These are phyloP conservation scores for Tulasnella sp. DNA, from an alignment of 768 basidiomycete species.

Conservation along the genomic window DNA sequence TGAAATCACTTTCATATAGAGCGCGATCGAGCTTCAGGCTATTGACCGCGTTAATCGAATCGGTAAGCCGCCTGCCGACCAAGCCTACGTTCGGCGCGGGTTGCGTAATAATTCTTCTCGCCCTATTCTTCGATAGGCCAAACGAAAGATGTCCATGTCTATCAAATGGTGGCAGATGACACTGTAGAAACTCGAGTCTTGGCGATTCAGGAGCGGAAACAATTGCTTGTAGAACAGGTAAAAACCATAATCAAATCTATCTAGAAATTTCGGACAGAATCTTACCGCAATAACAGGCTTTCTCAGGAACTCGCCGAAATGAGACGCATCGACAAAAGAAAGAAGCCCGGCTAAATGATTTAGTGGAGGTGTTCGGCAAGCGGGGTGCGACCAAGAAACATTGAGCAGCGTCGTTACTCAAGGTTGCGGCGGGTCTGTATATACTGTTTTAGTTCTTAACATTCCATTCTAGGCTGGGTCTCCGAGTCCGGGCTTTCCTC, in stretches of 20 bases:
- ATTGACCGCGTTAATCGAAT: constrained; percentile 53
- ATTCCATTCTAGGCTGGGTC: not conserved
- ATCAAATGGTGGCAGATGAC: constrained; percentile 84
- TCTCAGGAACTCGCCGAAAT: constrained; percentile 72
- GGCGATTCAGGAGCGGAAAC: constrained; percentile 85
- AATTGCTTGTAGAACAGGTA: constrained; percentile 71
- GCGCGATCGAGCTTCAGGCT: constrained; percentile 30
- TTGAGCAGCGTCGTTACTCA: not conserved
- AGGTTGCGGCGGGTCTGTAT: not conserved
- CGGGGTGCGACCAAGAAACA: not conserved
- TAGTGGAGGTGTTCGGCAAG: constrained; percentile 11
- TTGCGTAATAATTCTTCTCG: not conserved
- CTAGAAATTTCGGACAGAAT: not conserved
- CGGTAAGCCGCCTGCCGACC: not conserved
- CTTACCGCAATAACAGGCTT: constrained; percentile 52
- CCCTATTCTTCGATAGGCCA: constrained; percentile 53
- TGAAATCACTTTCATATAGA: constrained; percentile 15
- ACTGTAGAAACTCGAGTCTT: constrained; percentile 86
- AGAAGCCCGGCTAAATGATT: constrained; percentile 79
- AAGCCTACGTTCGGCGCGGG: not conserved
- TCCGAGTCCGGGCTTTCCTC: not conserved
- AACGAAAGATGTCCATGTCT: constrained; percentile 76
- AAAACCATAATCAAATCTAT: not conserved
- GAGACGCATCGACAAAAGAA: constrained; percentile 73
- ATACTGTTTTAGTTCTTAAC: not conserved